phyloP scores from a whole-genome alignment of 2,329 filamentous ascomycete species.

The Aspergillus sp. region DNA sequence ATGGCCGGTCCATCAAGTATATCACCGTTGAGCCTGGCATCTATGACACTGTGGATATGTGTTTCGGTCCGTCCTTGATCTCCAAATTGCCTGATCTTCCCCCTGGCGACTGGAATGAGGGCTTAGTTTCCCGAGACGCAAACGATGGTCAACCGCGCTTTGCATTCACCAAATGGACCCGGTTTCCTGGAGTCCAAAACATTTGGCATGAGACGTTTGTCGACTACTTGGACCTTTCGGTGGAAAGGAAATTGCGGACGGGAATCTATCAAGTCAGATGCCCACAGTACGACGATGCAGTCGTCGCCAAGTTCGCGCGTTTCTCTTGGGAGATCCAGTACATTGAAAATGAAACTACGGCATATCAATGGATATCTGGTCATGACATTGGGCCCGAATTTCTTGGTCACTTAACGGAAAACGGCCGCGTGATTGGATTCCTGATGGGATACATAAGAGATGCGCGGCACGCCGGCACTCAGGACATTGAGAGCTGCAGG shows the following conservation, averaged over 20 bases:
- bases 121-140: slow-evolving; percentile 20
- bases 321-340: slow-evolving; percentile 43
- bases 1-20: slow-evolving; percentile 30
- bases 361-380: slow-evolving; percentile 42
- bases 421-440: slow-evolving; percentile 45
- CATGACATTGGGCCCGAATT: slow-evolving; percentile 41
- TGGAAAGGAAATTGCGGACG: slow-evolving; percentile 25
- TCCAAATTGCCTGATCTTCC: slow-evolving; percentile 26
- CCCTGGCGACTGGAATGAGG: slow-evolving; percentile 36
- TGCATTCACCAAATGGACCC: slow-evolving; percentile 14
- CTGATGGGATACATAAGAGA: slow-evolving; percentile 33
- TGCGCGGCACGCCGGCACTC: slow-evolving; percentile 26
- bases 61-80: slow-evolving; percentile 30
- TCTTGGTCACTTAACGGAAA: slow-evolving; percentile 43
- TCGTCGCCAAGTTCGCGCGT: slow-evolving; percentile 42
- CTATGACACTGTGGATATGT: slow-evolving; percentile 31
- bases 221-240: slow-evolving; percentile 24
- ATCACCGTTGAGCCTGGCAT: slow-evolving; percentile 30
- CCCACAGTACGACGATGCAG: slow-evolving; percentile 14
- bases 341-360: slow-evolving; percentile 40
- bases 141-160: slow-evolving; percentile 24
- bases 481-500: slow-evolving; percentile 26
- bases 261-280: slow-evolving; percentile 29
- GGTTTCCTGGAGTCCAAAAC: slow-evolving; percentile 24
- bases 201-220: slow-evolving; percentile 27